Evolutionary conservation across 2,329 filamentous ascomycete species (phyloP), one percentile per base, ranked within the genome.

Genomic region (Cladophialophora immunda): DNA sequence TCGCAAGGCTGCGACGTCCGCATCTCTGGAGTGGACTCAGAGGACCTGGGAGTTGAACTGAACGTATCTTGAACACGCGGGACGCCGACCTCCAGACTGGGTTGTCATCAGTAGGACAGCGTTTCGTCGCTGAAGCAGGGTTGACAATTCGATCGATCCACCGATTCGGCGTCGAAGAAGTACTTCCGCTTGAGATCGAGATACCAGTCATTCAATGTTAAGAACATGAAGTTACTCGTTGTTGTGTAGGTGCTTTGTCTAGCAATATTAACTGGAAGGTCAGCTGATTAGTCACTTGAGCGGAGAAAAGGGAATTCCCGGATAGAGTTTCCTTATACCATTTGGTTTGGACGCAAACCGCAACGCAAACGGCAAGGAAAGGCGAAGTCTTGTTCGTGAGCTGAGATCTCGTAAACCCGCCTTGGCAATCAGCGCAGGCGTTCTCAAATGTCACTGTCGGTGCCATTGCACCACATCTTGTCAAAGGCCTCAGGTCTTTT

Each of bases 1-100:
- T 61, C 58, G 58, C 58, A 61, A 27, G 58, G 58, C 17, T 61
- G 47, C 17, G 47, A 53, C 25, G 58, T 61, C n/a, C 58, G 58
- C 58, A 61, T 61, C 9, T 13, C 9, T 27, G 19, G 6, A 4
- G 8, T 13, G 5, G 19, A 13, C 19, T 4, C 9, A 50, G 19
- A 27, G 9, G 11, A 17, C 15, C 45, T 15, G 19, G 15, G 19
- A 50, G 1, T 13, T 25, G 45, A 50, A 2, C 19, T 27, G 22
- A n/a, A 41, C 38, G 19, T 1, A 27, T 50, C 22, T 13, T 27
- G 45, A 27, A 50, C 3, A 8, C 2, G 19, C 3, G 19, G 22
- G 27, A 1, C 27, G 38, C 45, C 15, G 2, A 19, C 19, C 11
- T 50, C 22, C 3, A 50, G 45, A 25, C 15, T 27, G 15, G 17